phyloP scores from a whole-genome alignment of 2,329 filamentous ascomycete genomes.

The Metarhizium guizhouense region DNA sequence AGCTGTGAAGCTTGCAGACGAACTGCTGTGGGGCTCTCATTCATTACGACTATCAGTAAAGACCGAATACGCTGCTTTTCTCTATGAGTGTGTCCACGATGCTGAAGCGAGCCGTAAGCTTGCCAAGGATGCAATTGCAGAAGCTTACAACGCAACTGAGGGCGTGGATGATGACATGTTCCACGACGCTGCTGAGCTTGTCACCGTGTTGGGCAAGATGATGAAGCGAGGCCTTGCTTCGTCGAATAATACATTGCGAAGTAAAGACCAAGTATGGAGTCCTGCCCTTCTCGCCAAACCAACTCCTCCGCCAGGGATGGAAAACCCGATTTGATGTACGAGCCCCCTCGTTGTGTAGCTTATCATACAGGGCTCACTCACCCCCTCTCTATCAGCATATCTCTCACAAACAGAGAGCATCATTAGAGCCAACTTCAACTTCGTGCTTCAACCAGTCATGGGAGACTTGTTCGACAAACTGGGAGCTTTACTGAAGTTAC shows the following conservation, averaged over 20 bases:
- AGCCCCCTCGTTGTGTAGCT: neutral
- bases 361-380: neutral
- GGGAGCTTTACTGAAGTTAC: neutral
- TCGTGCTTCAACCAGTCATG: too few species aligned
- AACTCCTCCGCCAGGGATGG: conserved; percentile 29
- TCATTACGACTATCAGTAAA: conserved; percentile 83
- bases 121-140: conserved; percentile 74
- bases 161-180: conserved; percentile 96
- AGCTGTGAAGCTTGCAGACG: conserved; percentile 65
- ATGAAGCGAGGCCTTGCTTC: conserved; percentile 62
- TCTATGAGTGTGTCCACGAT: conserved; percentile 89
- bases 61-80: conserved; percentile 84
- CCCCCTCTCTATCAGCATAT: too few species aligned
- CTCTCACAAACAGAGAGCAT: too few species aligned
- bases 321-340: conserved; percentile 30
- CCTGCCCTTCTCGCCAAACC: conserved; percentile 13
- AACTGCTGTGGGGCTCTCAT: conserved; percentile 75
- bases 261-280: conserved; percentile 23
- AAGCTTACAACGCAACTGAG: conserved; percentile 85
- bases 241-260: conserved; percentile 23
- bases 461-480: too few species aligned
- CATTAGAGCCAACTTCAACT: too few species aligned
- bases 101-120: conserved; percentile 64
- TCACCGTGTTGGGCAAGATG: conserved; percentile 79
- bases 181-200: conserved; percentile 79